phyloP scores from a whole-genome alignment of 176 grass and related monocot species.

The Calamus simplicifolius region DNA sequence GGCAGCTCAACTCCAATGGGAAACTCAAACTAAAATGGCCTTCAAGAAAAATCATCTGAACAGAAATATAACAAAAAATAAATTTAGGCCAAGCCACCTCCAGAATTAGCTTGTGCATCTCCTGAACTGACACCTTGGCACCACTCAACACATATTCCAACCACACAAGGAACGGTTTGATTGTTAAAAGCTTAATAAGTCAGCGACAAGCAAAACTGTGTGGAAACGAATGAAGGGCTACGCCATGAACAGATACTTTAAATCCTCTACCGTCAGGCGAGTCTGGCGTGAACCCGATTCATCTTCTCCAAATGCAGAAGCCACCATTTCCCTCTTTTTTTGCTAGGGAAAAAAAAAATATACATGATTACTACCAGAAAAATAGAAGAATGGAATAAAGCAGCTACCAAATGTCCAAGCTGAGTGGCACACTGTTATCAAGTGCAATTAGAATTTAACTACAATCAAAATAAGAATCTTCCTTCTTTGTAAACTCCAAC shows the following conservation, averaged over 20 bases:
- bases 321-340: constrained; percentile 96
- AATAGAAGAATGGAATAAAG: no score
- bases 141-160: background rate
- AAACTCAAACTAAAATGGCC: background rate
- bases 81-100: no score
- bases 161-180: background rate
- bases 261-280: constrained; percentile 77
- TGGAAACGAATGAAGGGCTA: constrained; percentile 36
- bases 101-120: no score
- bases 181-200: background rate
- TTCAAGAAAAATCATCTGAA: background rate
- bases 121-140: background rate
- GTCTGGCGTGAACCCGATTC: constrained; percentile 68
- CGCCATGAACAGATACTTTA: constrained; percentile 86
- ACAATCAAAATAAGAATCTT: no score
- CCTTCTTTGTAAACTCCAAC: no score
- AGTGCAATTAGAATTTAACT: no score
- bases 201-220: constrained; percentile 45
- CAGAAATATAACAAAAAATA: background rate
- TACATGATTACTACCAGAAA: no score
- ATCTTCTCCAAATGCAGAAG: constrained; percentile 92
- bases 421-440: no score
- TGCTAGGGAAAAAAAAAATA: constrained; percentile 23
- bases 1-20: background rate
- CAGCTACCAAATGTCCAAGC: no score